phyloP scores from a whole-genome alignment of 179 eudicot species.

The Nepenthes alata region DNA sequence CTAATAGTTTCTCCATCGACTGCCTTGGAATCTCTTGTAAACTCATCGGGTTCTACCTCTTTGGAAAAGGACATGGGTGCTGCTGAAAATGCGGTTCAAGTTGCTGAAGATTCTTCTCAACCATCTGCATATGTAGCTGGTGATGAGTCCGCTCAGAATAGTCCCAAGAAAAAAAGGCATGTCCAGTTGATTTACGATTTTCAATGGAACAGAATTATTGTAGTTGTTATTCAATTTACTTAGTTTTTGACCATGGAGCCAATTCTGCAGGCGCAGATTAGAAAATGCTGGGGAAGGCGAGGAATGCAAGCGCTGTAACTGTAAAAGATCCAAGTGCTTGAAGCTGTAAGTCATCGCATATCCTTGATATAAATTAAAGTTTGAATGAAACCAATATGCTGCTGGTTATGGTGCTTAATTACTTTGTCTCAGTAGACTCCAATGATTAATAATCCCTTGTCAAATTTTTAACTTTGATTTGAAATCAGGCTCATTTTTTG shows the following conservation, averaged over 20 bases:
- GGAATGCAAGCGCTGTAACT: conserved; percentile 73
- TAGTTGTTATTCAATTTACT: conserved; percentile 7
- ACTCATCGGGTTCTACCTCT: conserved; percentile 18
- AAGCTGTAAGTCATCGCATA: conserved; percentile 50
- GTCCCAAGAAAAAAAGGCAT: conserved; percentile 87
- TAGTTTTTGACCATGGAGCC: background rate
- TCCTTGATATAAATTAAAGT: background rate
- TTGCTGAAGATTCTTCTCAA: conserved; percentile 36
- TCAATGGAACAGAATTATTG: background rate
- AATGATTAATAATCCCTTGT: no score
- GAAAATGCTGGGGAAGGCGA: conserved; percentile 49
- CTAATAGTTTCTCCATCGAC: conserved; percentile 12
- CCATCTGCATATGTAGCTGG: conserved; percentile 23
- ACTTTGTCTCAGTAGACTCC: no score
- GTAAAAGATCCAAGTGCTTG: conserved; percentile 78
- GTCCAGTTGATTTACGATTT: conserved; percentile 11
- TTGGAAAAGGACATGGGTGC: conserved; percentile 22
- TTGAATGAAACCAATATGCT: background rate
- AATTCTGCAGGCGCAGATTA: conserved; percentile 40
- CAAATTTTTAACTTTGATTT: no score
- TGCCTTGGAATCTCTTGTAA: conserved; percentile 23
- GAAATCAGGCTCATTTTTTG: no score
- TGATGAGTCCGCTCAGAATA: conserved; percentile 49
- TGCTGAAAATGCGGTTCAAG: conserved; percentile 29
- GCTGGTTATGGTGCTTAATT: background rate